Percentiles rank a stretch among this genome's conserved stretches.
Evolutionary conservation across 75 land plant genomes (phyloP).

Genomic region (Pinus taeda): DNA sequence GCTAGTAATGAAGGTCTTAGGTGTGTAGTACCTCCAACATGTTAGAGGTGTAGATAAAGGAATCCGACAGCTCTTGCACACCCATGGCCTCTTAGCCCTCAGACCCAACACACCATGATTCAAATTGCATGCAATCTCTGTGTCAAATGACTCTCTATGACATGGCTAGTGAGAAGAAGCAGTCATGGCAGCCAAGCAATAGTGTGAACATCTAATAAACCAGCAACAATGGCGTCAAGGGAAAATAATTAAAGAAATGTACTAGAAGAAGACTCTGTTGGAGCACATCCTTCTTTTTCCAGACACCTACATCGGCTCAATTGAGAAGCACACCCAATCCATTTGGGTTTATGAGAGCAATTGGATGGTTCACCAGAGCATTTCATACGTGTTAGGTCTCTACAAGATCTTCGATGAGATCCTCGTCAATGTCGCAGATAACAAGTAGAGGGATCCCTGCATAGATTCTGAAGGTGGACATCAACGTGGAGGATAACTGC

Average conservation of each 20-base stretch:
- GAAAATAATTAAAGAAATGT: too few species aligned
- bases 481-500: conserved; percentile 55
- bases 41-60: too few species aligned
- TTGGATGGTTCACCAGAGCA: conserved; percentile 54
- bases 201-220: conserved; percentile 6
- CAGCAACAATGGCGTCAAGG: too few species aligned
- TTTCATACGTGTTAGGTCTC: conserved; percentile 71
- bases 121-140: too few species aligned
- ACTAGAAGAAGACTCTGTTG: too few species aligned
- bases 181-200: conserved; percentile 29
- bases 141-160: too few species aligned
- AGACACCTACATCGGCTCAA: conserved; percentile 92
- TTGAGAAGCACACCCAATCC: conserved; percentile 83
- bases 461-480: conserved; percentile 76
- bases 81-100: too few species aligned
- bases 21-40: too few species aligned
- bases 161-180: conserved; percentile 7
- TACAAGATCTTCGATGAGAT: too few species aligned
- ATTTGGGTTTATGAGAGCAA: conserved; percentile 79
- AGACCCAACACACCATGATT: too few species aligned
- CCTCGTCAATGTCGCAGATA: conserved; percentile 91
- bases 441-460: conserved; percentile 85
- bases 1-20: too few species aligned
- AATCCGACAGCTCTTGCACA: too few species aligned
- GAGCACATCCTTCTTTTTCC: conserved; percentile 87